These are phyloP conservation scores for Styphnolobium japonicum DNA, from an alignment of 306 rosid genomes.

Conservation along the genomic window DNA sequence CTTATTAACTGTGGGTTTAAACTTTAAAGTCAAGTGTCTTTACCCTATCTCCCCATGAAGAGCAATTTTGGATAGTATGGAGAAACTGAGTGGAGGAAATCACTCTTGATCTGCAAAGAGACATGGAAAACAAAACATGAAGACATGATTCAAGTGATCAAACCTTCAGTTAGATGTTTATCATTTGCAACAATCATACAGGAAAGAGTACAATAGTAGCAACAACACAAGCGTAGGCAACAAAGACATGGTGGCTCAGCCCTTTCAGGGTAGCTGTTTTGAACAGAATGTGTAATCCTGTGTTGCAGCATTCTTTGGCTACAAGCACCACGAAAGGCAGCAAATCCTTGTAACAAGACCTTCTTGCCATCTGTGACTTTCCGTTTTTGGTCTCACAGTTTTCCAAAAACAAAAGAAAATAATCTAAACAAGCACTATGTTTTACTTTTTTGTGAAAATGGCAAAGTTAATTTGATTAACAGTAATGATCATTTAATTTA, in stretches of 20 bases:
- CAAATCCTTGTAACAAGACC: constrained; percentile 37
- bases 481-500: too few species aligned
- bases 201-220: constrained; percentile 69
- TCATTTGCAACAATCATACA: neutral
- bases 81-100: constrained; percentile 68
- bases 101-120: constrained; percentile 52
- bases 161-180: neutral
- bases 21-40: neutral
- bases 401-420: too few species aligned
- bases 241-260: constrained; percentile 77
- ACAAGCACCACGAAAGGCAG: constrained; percentile 64
- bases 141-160: neutral
- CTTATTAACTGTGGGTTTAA: neutral
- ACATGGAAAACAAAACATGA: neutral
- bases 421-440: too few species aligned
- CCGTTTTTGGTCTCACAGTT: neutral
- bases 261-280: constrained; percentile 76
- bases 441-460: too few species aligned
- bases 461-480: too few species aligned
- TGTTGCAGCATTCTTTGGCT: constrained; percentile 64
- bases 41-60: constrained; percentile 82
- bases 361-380: constrained; percentile 26
- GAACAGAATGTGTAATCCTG: constrained; percentile 71
- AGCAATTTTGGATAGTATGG: constrained; percentile 54
- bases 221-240: constrained; percentile 66